Evolutionary conservation across 2,329 filamentous ascomycete species (phyloP), one percentile per base, ranked within the genome.

Genomic region (Alternaria sp.): DNA sequence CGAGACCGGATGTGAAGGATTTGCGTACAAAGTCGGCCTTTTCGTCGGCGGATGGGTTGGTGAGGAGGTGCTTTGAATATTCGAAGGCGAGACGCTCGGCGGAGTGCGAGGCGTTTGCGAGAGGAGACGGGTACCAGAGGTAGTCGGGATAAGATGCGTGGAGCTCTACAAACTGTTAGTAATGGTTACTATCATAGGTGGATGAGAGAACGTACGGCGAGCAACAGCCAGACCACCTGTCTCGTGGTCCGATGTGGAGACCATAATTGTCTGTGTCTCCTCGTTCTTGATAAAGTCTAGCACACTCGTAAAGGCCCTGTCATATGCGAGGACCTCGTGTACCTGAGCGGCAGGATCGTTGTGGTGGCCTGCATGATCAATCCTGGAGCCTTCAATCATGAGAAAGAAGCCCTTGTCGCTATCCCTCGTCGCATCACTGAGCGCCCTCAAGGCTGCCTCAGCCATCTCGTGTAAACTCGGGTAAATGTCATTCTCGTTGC

Each of bases 361-460:
- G 69, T 81, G 81, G 65, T 85, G 84, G 48, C 93, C 95, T 4
- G 95, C 94, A 75, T 99, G 95, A 72, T 99, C 95, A 70, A 99
- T 98, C 40, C 95, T 86, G 70, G 92, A 96, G 4, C 93, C 95
- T 78, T 99, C 95, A 61, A 99, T 96, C 94, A 99, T 97, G 69
- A 99, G 83, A 80, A 99, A 99, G 83, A 98, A 99, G 4, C 95
- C 95, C 78, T 96, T 88, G 40, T 98, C 92, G 62, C 86, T 92
- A 72, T 93, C 83, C 72, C 86, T 83, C 0, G 95, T 97, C 0
- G 93, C 95, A 58, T 88, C 87, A 62, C 90, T 90, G 24, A 99
- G 85, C 1, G 91, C 88, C 13, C 84, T 86, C 61, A 99, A 82
- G 1, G 95, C 94, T 14, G 91, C 92, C 67, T 85, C 84, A 8